Percentiles rank a stretch among this genome's conserved stretches.
Evolutionary conservation across 306 rosid genomes (phyloP).

Genomic region (Boehmeria nivea): DNA sequence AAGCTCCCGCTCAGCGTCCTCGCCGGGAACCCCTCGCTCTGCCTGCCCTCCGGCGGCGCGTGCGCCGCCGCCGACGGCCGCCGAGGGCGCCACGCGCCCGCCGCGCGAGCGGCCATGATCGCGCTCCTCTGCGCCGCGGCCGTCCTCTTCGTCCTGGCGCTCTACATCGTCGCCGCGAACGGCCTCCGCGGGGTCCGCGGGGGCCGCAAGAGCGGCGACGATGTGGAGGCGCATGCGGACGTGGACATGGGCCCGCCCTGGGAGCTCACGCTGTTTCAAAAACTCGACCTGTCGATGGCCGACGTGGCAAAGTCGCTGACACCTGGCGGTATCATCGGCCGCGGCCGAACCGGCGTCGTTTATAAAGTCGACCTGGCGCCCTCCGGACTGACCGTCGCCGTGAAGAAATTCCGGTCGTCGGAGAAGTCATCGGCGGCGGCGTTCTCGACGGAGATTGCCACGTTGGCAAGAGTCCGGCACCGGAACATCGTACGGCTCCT

Average conservation of each 20-base stretch:
- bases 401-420: slow-evolving; percentile 44
- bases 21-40: slow-evolving; percentile 65
- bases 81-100: slow-evolving; percentile 29
- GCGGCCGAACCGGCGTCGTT: slow-evolving; percentile 86
- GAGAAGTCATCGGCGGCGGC: slow-evolving; percentile 71
- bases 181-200: slow-evolving; percentile 7
- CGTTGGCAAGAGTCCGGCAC: slow-evolving; percentile 77
- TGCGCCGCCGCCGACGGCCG: not conserved
- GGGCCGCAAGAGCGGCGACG: slow-evolving; percentile 33
- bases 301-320: slow-evolving; percentile 61
- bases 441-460: slow-evolving; percentile 79
- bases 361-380: slow-evolving; percentile 39
- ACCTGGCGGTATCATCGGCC: slow-evolving; percentile 55
- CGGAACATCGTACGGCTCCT: slow-evolving; percentile 77
- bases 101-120: slow-evolving; percentile 80
- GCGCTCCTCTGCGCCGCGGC: slow-evolving; percentile 66
- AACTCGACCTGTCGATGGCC: slow-evolving; percentile 68
- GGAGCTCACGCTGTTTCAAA: slow-evolving; percentile 91
- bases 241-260: slow-evolving; percentile 76
- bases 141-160: slow-evolving; percentile 59
- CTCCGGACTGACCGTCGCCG: slow-evolving; percentile 54
- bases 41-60: slow-evolving; percentile 35
- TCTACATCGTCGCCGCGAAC: slow-evolving; percentile 48
- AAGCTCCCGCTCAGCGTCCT: slow-evolving; percentile 67
- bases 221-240: slow-evolving; percentile 46